Conservation (phyloP, 2,329 filamentous ascomycete genomes). For the Colletotrichum caudatum region DNA sequence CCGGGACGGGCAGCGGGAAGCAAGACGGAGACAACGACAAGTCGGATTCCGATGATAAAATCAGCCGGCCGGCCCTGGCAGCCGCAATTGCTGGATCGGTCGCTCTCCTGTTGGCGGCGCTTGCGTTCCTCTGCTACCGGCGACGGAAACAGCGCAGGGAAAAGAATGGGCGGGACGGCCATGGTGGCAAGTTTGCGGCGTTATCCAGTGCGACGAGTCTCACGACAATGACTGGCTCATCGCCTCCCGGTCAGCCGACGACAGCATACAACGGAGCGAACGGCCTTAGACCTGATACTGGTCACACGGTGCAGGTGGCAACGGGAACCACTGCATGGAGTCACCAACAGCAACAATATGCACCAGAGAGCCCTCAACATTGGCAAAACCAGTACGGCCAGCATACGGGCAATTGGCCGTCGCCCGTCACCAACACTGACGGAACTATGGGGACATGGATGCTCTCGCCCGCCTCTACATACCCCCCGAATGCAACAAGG, state of each 20-base stretch:
- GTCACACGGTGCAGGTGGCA: slow-evolving; percentile 21
- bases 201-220: slow-evolving; percentile 39
- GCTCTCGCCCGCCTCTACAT: slow-evolving; percentile 32
- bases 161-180: slow-evolving; percentile 5
- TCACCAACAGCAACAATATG: slow-evolving; percentile 26
- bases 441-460: slow-evolving; percentile 30
- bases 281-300: slow-evolving; percentile 5
- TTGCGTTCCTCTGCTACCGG: slow-evolving; percentile 34
- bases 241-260: slow-evolving; percentile 18
- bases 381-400: slow-evolving; percentile 31
- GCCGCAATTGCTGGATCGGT: slow-evolving; percentile 21
- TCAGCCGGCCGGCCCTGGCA: slow-evolving; percentile 3
- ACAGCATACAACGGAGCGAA: slow-evolving; percentile 23
- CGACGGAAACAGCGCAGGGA: slow-evolving; percentile 26
- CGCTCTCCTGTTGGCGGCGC: neutral
- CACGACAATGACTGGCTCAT: slow-evolving; percentile 32
- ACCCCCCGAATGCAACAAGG: slow-evolving; percentile 7
- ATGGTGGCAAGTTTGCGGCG: slow-evolving; percentile 31
- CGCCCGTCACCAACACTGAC: slow-evolving; percentile 18
- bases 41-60: neutral
- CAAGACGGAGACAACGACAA: neutral
- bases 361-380: slow-evolving; percentile 22
- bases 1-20: slow-evolving; percentile 19
- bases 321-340: slow-evolving; percentile 13
- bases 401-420: slow-evolving; percentile 27